Base-by-base conservation (phyloP, 2,329 filamentous ascomycete species). In the Paramyrothecium roridum region DNA sequence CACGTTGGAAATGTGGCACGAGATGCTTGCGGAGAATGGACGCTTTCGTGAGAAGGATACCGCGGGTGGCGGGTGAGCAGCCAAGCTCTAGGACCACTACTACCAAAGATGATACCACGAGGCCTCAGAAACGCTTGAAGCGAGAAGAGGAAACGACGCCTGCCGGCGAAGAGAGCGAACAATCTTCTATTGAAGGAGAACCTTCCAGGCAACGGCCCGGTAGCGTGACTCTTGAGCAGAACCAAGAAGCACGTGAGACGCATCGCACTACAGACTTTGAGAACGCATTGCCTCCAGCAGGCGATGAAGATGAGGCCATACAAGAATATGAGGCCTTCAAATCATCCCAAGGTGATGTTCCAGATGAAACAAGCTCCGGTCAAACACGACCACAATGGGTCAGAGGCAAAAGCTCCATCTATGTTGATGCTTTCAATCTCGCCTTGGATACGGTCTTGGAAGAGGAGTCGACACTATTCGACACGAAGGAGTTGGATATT, bases 341-440 rank as follows among this genome's bases (percentile, higher is more conserved):
- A 61, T 80, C 82, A 26, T 85, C 82, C 20, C 81, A 84, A 57
- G 54, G 57, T 3, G 65, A 69, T 48, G 61, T 66, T n/a, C 65
- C 68, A 10, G 65, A 78, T 53, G 71, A 72, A 3, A 67, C 74
- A 11, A 67, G 77, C 10, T 66, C 30, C 4, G 49, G 19, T 13
- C 78, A 80, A 59, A 69, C 55, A 59, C 66, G 57, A 4, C 62
- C 68, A 4, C 50, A 57, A 57, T 96, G 91, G 91, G 73, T 86
- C 4, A 85, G 81, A 64, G 91, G 91, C 0, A 87, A 85, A 68
- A 96, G 87, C 65, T 98, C 93, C 1, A 91, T 99, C 54, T 99
- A 99, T 65, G 91, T 97, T 19, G 95, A 99, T 73, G 95, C 95
- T 1, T 99, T 99, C 78, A 96, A 96, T 66, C 78, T 98, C 16